Base-by-base conservation (phyloP, 257 asterid species). In the Dorcoceras hygrometricum region DNA sequence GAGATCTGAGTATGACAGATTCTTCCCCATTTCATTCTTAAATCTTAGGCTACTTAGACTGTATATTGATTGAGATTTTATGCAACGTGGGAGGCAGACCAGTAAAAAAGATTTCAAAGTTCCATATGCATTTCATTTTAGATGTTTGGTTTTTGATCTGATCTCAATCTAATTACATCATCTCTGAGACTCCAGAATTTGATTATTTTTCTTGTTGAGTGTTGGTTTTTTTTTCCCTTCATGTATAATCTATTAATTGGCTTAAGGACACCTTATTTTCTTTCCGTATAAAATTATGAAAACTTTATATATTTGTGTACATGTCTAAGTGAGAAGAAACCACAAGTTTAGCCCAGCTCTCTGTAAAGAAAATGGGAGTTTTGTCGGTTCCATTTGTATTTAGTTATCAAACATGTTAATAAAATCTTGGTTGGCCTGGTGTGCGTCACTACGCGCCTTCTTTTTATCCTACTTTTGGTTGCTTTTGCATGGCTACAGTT, bases 401-500 rank as follows among this genome's bases (percentile, higher is more conserved):
- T 12, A 39, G 19, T 36, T 36, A 11, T 36, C 1, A n/a, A 70
- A 74, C 62, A 80, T 73, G 70, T 62, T 69, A 64, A 23, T 64
- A 63, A 43, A 46, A 46, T 46, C 22, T 46, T 46, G 54, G 54
- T 46, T 46, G 54, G 20, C 54, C 18, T 18, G 24, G 73, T 57
- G 43, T 36, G 57, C 25, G 26, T 27, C 39, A 57, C 50, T 65
- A 23, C 32, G 25, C 19, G 65, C 65, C 31, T 55, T 19, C 58
- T 73, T 72, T 32, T 67, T 65, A 46, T 46, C 54, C 54, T 39
- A 59, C 71, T 58, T 65, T 63, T 79, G 68, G 59, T 72, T 67
- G 58, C 66, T 71, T 75, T 65, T 83, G 81, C 88, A 80, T 83
- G 88, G 62, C 63, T 32, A 57, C 51, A 64, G 79, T 78, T 69